A percentile compares a stretch with the other conserved stretches of the same genome.
These are phyloP conservation scores for Tricholoma matsutake DNA, from an alignment of 768 basidiomycete species.

Conservation along the genomic window DNA sequence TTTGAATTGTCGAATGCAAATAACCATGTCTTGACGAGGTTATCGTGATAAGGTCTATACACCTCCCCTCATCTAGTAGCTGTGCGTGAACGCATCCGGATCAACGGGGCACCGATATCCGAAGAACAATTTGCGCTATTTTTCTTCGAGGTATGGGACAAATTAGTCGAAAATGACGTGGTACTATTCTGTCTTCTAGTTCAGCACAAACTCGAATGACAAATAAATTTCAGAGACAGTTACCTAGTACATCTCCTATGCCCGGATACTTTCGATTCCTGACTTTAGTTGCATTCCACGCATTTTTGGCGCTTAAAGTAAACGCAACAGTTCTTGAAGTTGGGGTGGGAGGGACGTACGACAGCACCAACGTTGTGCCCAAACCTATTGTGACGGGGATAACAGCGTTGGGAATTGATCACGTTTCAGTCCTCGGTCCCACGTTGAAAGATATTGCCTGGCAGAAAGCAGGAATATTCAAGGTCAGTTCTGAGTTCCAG, in stretches of 20 bases:
- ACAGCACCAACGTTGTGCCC: conserved; percentile 95
- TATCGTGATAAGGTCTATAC: conserved; percentile 66
- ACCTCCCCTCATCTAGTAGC: conserved; percentile 96
- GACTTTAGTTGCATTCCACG: conserved; percentile 89
- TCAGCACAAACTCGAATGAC: conserved; percentile 1
- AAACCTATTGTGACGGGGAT: conserved; percentile 88
- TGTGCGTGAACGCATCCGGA: conserved; percentile 91
- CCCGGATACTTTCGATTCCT: conserved; percentile 94
- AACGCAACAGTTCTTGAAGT: conserved; percentile 95
- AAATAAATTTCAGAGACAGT: conserved; percentile 37
- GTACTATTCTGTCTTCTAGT: conserved; percentile 35
- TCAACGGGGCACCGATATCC: conserved; percentile 86
- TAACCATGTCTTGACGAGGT: conserved; percentile 1
- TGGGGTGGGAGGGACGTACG: conserved; percentile 90
- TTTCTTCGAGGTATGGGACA: conserved; percentile 97
- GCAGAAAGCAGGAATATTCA: conserved; percentile 98
- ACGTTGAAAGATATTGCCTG: conserved; percentile 87
- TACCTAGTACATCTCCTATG: conserved; percentile 57
- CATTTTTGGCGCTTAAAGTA: conserved; percentile 78
- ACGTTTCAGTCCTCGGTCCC: conserved; percentile 82
- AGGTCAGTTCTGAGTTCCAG: conserved; percentile 41
- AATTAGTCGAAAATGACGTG: conserved; percentile 55
- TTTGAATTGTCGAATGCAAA: not conserved
- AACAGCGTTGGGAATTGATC: conserved; percentile 90
- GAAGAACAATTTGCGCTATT: conserved; percentile 86